Conservation (phyloP, 305 asterid species). For the Solanum hybrid region DNA sequence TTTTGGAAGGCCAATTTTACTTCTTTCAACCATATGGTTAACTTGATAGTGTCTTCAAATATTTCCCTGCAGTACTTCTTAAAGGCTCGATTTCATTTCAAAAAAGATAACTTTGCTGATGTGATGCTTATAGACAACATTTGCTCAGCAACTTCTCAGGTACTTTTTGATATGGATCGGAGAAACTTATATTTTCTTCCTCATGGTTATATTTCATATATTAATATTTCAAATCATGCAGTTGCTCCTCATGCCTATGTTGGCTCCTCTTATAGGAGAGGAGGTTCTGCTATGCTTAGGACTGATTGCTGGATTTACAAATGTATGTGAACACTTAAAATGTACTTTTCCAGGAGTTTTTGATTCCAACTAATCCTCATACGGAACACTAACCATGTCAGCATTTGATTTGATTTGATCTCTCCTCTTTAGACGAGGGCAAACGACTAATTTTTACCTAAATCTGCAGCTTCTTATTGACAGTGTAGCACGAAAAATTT, state of each 20-base stretch:
- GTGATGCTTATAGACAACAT: conserved; percentile 10
- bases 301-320: conserved; percentile 2
- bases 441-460: neutral
- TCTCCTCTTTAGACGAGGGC: neutral
- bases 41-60: neutral
- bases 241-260: conserved; percentile 2
- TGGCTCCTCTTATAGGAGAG: conserved; percentile 9
- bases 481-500: neutral
- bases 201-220: neutral
- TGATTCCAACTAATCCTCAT: neutral
- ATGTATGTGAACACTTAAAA: conserved; percentile 1
- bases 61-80: conserved; percentile 10
- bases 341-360: neutral
- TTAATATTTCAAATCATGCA: neutral
- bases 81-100: conserved; percentile 11
- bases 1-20: neutral
- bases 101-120: conserved; percentile 12
- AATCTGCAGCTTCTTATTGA: conserved; percentile 8
- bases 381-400: neutral
- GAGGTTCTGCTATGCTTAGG: conserved; percentile 5
- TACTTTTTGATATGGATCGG: neutral
- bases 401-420: neutral
- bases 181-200: neutral
- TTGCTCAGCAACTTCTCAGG: conserved; percentile 8
- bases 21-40: neutral